Evolutionary conservation across 495 filamentous ascomycete species (phyloP), one percentile per base, ranked within the genome.

Genomic region (Pseudevernia furfuracea): DNA sequence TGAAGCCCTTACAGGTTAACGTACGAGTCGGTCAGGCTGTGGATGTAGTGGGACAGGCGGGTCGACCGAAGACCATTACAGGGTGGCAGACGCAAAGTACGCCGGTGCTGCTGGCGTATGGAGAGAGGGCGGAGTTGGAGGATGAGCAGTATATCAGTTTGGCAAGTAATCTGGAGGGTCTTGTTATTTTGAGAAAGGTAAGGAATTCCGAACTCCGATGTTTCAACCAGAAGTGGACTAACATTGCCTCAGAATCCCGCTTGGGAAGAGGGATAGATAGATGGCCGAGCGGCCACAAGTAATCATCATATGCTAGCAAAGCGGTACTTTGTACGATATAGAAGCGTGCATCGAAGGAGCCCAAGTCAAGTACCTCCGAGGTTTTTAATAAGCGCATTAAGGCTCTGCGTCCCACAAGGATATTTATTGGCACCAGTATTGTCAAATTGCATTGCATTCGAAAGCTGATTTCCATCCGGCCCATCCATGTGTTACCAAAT

Each of bases 81-180:
- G 94, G 94, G 46, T 99, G 94, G 94, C 94, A 99, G 78, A 99
- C 94, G 65, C 94, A 99, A 78, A 97, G 90, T 78, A 97, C 94
- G 25, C 94, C 94, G 5, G 94, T 99, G 59, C 79, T 99, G 62
- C 79, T 99, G 71, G 85, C 90, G 12, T 85, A 96, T 74, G 95
- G 94, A 19, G 94, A 99, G 81, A 81, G 94, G 70, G 94, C 94
- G 49, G 94, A 99, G 79, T 76, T 99, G 58, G 94, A 99, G 75
- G 95, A 97, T 72, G 94, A 99, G 79, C 85, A 97, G 76, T 99
- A 97, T 70, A 86, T 97, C 61, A 88, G 87, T 75, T 79, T 97
- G 68, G 93, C 86, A 69, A 93, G 84, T 79, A 96, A 85, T 56
- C 79, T 99, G 49, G 94, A 99, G 80, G 95, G 95, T 21, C 79